Base-by-base conservation (phyloP, 148 eudicot genomes). In the Rhododendron kiyosumense region DNA sequence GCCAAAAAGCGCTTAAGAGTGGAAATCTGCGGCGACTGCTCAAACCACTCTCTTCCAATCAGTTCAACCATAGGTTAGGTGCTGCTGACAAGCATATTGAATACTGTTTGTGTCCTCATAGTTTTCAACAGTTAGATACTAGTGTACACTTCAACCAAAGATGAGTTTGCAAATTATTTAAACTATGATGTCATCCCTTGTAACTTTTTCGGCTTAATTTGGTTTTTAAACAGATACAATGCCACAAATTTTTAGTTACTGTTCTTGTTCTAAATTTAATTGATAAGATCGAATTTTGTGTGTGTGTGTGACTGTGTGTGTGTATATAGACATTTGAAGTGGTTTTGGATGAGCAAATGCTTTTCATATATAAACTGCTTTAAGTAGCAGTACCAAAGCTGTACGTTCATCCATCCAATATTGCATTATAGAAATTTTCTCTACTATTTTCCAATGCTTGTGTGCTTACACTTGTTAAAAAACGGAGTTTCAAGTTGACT, bases 41-140 rank as follows among this genome's bases (percentile, higher is more conserved):
- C 94, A 34, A 79, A 71, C 67, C 86, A 84, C 59, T 95, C 95
- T 84, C 83, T 89, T 86, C 93, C 93, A 83, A 87, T 89, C 86
- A 88, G 92, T 85, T 87, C 87, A 81, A 81, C 83, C 83, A 90
- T 91, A 95, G 97, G 96, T 94, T 84, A 86, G 81, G 73, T 84
- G 20, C 30, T 24, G n/a, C n/a, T 20, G n/a, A 54, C 84, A 61
- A 54, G 54, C 34, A 7, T 73, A 34, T 20, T 26, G 28, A 1
- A 61, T 46, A 32, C 45, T 26, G 52, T 28, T 10, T 38, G 78
- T 17, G 46, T 59, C 45, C 3, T 14, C 28, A 3, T 76, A 32
- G 12, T 81, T 11, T 63, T 71, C 48, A 54, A 48, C 54, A 20
- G n/a, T 30, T 57, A 30, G 32, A 63, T 43, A 59, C 36, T 84